These are phyloP conservation scores for Trichoderma asperellum DNA, from an alignment of 2,329 filamentous ascomycete genomes.

Conservation along the genomic window DNA sequence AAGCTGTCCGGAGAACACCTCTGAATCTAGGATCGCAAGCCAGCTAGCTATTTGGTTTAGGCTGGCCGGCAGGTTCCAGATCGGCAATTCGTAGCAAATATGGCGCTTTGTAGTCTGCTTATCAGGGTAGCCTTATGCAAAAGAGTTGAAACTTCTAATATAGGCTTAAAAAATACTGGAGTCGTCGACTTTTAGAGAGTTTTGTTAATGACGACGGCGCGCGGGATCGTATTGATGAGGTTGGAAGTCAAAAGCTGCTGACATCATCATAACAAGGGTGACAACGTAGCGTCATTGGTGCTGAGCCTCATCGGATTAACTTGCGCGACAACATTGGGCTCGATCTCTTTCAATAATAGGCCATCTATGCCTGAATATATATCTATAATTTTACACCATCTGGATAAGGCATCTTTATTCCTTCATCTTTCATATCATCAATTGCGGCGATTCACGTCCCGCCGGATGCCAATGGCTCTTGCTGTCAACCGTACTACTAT, in stretches of 20 bases:
- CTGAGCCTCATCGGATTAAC: slow-evolving; percentile 6
- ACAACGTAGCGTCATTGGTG: slow-evolving; percentile 5
- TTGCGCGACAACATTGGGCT: background rate
- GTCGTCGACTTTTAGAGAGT: background rate
- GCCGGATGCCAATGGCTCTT: background rate
- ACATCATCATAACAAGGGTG: slow-evolving; percentile 14
- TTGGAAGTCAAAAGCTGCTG: slow-evolving; percentile 18
- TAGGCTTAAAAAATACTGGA: background rate
- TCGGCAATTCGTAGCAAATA: background rate
- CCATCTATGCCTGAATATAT: background rate
- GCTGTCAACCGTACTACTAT: background rate
- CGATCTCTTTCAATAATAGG: background rate
- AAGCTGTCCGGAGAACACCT: background rate
- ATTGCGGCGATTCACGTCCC: background rate
- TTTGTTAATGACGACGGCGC: background rate
- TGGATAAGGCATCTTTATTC: slow-evolving; percentile 1
- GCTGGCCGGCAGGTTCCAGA: background rate
- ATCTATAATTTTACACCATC: slow-evolving; percentile 21
- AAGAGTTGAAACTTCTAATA: background rate
- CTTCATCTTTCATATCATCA: background rate
- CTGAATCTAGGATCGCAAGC: background rate
- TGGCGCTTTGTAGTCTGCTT: background rate
- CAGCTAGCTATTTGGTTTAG: background rate
- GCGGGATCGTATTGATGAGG: background rate
- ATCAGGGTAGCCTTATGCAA: background rate